Conservation (phyloP, 805 yeast genomes). For the Metschnikowia dekortorum region DNA sequence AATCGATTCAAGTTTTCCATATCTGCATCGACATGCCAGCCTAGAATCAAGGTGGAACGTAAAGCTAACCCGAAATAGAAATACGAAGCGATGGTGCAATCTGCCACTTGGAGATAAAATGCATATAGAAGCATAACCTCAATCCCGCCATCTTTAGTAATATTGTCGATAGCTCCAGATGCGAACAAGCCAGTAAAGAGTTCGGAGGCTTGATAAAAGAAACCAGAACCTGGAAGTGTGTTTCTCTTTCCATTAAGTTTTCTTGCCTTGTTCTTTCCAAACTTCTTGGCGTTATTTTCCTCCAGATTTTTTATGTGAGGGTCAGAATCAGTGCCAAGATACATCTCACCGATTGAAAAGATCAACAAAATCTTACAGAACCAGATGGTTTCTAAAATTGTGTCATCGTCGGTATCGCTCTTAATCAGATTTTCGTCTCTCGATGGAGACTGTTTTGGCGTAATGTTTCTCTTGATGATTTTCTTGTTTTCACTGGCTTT, state of each 20-base stretch:
- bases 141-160: constrained; percentile 74
- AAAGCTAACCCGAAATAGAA: constrained; percentile 76
- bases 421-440: constrained; percentile 39
- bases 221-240: constrained; percentile 73
- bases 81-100: constrained; percentile 76
- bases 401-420: constrained; percentile 45
- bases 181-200: constrained; percentile 72
- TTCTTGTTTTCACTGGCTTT: constrained; percentile 33
- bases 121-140: constrained; percentile 74
- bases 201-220: constrained; percentile 76
- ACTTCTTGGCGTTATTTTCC: constrained; percentile 12
- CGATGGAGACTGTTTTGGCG: constrained; percentile 22
- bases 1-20: constrained; percentile 51
- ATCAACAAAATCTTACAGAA: constrained; percentile 69
- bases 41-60: constrained; percentile 65
- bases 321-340: constrained; percentile 68
- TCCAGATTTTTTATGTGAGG: constrained; percentile 46
- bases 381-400: constrained; percentile 73
- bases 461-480: constrained; percentile 33
- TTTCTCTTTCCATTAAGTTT: constrained; percentile 19
- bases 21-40: constrained; percentile 81
- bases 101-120: constrained; percentile 77
- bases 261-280: constrained; percentile 17
- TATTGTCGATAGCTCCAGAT: constrained; percentile 73
- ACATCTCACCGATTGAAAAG: constrained; percentile 81